Base-by-base conservation (phyloP, 2,329 filamentous ascomycete species). In the Nigrospora osmanthi region DNA sequence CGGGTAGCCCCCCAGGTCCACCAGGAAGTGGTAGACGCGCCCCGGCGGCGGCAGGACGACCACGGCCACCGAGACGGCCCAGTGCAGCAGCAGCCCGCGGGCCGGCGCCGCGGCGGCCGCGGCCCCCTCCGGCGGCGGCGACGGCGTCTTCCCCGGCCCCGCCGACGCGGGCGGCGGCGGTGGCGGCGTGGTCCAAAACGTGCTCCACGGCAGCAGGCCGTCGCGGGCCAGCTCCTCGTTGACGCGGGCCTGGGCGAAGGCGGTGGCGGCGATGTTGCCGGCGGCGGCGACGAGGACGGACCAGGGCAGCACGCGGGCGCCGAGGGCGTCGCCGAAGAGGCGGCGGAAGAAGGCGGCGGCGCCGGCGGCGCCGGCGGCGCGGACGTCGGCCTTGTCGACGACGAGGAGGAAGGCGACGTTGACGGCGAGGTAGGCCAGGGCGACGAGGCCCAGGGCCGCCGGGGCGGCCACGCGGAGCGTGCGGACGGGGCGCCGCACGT, bases 401-500 rank as follows among this genome's bases (percentile, higher is more conserved):
- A 75, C 77, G 4, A 75, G 71, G 52, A 81, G 80, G 58, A 80
- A 80, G 16, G 77, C 73, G 32, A 79, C 67, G 55, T 79, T 80
- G 58, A 72, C 68, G 36, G 79, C 64, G 58, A 80, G 72, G 55
- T 81, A 81, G 1, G 76, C 58, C 19, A 77, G 56, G 0, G 72
- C 71, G n/a, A 78, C 73, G 10, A 72, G 64, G n/a, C 63, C 60
- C 10, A 81, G 68, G 1, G 76, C 78, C 3, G 74, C 50, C 0
- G 77, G 75, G 0, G 75, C 75, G 0, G 76, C 78, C 33, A 76
- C 67, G 52, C 75, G 76, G 42, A 83, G 64, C 0, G 78, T 82
- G 32, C 69, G 70, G n/a, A 74, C 68, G 0, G 78, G 78, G 52
- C 80, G 71, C 47, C 66, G 71, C 19, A 78, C 75, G 59, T 80